These are phyloP conservation scores for Stenogyne calaminthoides DNA, from an alignment of 305 asterid species.

Conservation along the genomic window DNA sequence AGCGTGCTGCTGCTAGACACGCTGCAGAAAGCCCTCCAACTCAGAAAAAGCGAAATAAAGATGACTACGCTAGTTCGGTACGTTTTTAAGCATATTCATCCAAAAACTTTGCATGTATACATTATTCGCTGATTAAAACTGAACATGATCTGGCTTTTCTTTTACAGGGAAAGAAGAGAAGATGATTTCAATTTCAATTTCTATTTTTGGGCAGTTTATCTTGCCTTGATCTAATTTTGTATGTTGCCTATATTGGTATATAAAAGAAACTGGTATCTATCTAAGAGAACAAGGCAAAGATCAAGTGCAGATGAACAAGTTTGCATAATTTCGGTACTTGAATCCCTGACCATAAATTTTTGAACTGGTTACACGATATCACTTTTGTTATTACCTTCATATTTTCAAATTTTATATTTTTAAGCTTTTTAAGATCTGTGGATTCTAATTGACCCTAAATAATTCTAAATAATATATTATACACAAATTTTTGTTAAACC, in stretches of 20 bases:
- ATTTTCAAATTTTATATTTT: neutral
- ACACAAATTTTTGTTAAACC: too few relatives aligned
- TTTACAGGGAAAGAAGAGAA: slow-evolving; percentile 76
- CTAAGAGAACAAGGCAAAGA: neutral
- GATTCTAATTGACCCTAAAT: too few relatives aligned
- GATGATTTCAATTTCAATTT: slow-evolving; percentile 32
- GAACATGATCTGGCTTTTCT: neutral
- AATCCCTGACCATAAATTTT: neutral
- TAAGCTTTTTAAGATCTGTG: too few relatives aligned
- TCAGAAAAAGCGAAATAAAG: slow-evolving; percentile 79
- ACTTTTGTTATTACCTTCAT: neutral
- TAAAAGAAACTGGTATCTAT: neutral
- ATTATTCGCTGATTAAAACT: neutral
- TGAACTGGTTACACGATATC: neutral
- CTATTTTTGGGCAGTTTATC: neutral
- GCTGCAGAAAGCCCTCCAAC: slow-evolving; percentile 75
- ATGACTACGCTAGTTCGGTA: slow-evolving; percentile 72
- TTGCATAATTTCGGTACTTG: neutral
- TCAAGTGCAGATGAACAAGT: neutral
- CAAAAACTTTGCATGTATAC: slow-evolving; percentile 9
- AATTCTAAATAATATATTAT: too few relatives aligned
- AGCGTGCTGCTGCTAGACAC: slow-evolving; percentile 70
- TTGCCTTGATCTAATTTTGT: slow-evolving; percentile 6
- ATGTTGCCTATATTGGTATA: neutral
- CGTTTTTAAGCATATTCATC: slow-evolving; percentile 20